A percentile compares a stretch with the other conserved stretches of the same genome.
phyloP scores from a whole-genome alignment of 2,329 filamentous ascomycete species.

The Aspergillus sp. region DNA sequence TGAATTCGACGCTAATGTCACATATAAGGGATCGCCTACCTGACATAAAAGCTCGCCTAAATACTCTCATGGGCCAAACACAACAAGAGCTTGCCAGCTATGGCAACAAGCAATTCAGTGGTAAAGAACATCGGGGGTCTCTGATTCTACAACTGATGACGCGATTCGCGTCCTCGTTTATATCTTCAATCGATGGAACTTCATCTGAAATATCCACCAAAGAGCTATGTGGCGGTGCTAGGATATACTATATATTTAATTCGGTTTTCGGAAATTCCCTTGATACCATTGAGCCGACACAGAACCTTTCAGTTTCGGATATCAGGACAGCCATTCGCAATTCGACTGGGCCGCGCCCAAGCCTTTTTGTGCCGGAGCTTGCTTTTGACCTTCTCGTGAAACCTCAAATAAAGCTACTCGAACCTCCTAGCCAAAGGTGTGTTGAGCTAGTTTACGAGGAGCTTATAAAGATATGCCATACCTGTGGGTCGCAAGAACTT shows the following conservation, averaged over 20 bases:
- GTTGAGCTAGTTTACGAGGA: conserved; percentile 98
- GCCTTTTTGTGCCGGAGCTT: conserved; percentile 94
- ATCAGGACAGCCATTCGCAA: conserved; percentile 97
- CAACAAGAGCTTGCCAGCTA: conserved; percentile 98
- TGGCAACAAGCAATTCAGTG: conserved; percentile 95
- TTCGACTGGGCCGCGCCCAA: conserved; percentile 92
- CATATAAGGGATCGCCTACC: conserved; percentile 95
- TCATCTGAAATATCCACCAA: conserved; percentile 99
- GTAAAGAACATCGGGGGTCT: conserved; percentile 93
- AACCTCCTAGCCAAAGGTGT: conserved; percentile 91
- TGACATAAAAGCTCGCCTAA: conserved; percentile 96
- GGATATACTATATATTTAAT: conserved; percentile 99
- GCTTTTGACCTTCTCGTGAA: conserved; percentile 97
- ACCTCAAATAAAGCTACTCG: conserved; percentile 95
- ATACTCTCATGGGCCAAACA: conserved; percentile 99
- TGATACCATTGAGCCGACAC: conserved; percentile 93
- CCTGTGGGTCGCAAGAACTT: conserved; percentile 92
- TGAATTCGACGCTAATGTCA: conserved; percentile 92
- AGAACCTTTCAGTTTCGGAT: conserved; percentile 89
- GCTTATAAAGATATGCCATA: conserved; percentile 98
- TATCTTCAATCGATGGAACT: conserved; percentile 97
- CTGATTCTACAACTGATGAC: conserved; percentile 98
- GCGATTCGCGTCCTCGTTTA: conserved; percentile 94
- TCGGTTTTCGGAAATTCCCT: conserved; percentile 96
- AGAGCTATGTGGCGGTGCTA: conserved; percentile 88